These are phyloP conservation scores for Pulchroboletus neoregius DNA, from an alignment of 1,284 basidiomycete genomes.

Conservation along the genomic window DNA sequence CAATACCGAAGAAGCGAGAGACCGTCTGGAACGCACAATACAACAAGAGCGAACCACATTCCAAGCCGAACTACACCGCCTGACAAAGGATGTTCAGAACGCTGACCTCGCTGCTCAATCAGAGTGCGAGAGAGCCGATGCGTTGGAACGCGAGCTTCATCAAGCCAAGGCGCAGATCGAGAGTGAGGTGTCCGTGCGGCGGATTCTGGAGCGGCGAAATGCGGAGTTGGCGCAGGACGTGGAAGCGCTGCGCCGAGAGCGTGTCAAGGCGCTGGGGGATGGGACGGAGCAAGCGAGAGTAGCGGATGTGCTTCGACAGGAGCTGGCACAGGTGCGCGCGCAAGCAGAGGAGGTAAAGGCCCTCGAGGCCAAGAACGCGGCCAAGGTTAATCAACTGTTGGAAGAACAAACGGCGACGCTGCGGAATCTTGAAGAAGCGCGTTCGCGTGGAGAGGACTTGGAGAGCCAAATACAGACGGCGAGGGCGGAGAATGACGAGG, in stretches of 20 bases:
- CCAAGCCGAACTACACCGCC: constrained; percentile 51
- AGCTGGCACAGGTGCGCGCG: constrained; percentile 58
- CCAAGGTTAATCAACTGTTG: constrained; percentile 61
- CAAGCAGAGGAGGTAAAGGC: constrained; percentile 72
- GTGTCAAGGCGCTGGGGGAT: constrained; percentile 63
- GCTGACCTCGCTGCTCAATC: constrained; percentile 36
- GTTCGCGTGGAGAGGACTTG: constrained; percentile 66
- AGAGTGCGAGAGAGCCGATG: constrained; percentile 49
- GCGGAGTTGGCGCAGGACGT: constrained; percentile 57
- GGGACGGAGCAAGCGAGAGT: constrained; percentile 61
- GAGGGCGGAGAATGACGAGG: constrained; percentile 60
- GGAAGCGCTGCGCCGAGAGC: constrained; percentile 53
- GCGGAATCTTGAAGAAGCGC: constrained; percentile 69
- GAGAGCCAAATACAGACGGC: constrained; percentile 68
- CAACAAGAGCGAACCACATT: constrained; percentile 51
- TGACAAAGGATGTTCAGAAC: constrained; percentile 44
- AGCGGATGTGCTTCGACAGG: constrained; percentile 64
- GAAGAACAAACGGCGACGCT: constrained; percentile 71
- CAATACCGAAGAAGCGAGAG: constrained; percentile 49
- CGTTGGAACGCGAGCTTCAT: constrained; percentile 60
- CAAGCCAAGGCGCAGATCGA: constrained; percentile 62
- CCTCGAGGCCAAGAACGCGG: constrained; percentile 62
- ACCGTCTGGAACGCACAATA: constrained; percentile 49
- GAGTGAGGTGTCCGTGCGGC: constrained; percentile 52
- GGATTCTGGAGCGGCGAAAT: constrained; percentile 65